Conservation (phyloP, 1,139 yeast species). For the Suhomyces terraborum region DNA sequence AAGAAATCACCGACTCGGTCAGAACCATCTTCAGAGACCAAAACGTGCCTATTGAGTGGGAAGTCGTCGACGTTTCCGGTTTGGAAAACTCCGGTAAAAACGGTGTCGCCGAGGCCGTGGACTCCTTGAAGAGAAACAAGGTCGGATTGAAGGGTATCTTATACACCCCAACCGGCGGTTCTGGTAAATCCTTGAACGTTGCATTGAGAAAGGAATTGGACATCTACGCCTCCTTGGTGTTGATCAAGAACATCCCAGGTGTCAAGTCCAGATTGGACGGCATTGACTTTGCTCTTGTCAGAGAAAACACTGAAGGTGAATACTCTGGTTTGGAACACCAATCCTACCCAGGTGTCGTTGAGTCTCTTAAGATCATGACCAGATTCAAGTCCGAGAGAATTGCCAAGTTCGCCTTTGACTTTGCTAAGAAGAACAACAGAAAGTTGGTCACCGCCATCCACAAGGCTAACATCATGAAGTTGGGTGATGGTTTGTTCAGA, state of each 20-base stretch:
- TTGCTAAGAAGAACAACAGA: slow-evolving; percentile 90
- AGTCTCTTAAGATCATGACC: slow-evolving; percentile 93
- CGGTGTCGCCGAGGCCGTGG: slow-evolving; percentile 80
- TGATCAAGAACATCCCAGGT: slow-evolving; percentile 94
- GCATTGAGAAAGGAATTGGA: slow-evolving; percentile 96
- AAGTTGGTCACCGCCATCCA: slow-evolving; percentile 94
- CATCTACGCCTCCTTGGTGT: slow-evolving; percentile 89
- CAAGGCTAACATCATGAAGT: slow-evolving; percentile 98
- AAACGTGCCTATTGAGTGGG: slow-evolving; percentile 93
- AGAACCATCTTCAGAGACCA: slow-evolving; percentile 83
- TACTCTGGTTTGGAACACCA: slow-evolving; percentile 98
- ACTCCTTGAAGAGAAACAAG: slow-evolving; percentile 92
- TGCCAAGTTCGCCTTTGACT: slow-evolving; percentile 96
- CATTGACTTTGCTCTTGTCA: slow-evolving; percentile 89
- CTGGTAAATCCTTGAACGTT: slow-evolving; percentile 76
- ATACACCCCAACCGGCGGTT: slow-evolving; percentile 76
- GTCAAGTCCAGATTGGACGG: slow-evolving; percentile 85
- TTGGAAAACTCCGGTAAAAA: slow-evolving; percentile 62
- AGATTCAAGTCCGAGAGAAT: slow-evolving; percentile 95
- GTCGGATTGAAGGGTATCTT: slow-evolving; percentile 96
- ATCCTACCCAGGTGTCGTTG: slow-evolving; percentile 97
- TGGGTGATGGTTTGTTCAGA: slow-evolving; percentile 97
- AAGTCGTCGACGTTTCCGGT: slow-evolving; percentile 86
- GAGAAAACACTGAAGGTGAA: slow-evolving; percentile 98
- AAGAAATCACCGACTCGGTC: slow-evolving; percentile 93